These are phyloP conservation scores for Inga leiocalycina DNA, from an alignment of 306 rosid species.

Conservation along the genomic window DNA sequence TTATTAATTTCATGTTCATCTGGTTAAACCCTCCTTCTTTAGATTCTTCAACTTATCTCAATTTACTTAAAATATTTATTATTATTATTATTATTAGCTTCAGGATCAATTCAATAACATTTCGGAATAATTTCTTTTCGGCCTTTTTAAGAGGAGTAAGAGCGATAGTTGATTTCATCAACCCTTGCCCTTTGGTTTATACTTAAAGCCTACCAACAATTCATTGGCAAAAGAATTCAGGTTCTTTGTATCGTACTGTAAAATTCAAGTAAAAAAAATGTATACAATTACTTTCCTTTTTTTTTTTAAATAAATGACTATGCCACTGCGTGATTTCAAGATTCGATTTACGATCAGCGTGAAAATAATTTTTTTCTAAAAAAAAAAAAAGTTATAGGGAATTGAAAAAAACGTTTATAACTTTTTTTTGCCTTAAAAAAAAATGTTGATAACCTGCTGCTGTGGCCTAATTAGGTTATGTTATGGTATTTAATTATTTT, in stretches of 20 bases:
- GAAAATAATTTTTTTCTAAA: no score
- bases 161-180: background rate
- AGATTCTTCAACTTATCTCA: background rate
- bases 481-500: no score
- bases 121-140: background rate
- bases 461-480: no score
- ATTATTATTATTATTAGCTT: background rate
- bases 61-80: background rate
- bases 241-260: background rate
- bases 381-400: no score
- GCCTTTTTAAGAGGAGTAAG: background rate
- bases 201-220: background rate
- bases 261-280: background rate
- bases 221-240: background rate
- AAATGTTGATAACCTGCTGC: no score
- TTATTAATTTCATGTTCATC: background rate
- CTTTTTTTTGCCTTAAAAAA: no score
- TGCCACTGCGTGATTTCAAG: background rate
- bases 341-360: no score
- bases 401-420: no score
- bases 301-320: no score
- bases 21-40: background rate
- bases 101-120: background rate
- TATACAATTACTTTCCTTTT: background rate
- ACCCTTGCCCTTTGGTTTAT: background rate